These are phyloP conservation scores for Durio zibethinus DNA, from an alignment of 345 rosid species.

Conservation along the genomic window DNA sequence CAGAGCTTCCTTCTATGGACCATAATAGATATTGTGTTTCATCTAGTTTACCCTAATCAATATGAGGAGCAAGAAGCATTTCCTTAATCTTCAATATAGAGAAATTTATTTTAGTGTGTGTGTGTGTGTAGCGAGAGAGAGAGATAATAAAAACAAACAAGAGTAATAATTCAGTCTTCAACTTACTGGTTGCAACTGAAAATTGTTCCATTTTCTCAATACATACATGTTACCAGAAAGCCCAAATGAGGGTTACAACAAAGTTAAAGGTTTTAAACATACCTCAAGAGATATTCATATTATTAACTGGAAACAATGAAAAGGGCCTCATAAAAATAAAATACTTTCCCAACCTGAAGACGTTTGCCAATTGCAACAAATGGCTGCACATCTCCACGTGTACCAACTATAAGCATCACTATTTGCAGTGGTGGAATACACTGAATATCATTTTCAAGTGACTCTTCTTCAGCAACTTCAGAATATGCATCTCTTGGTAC, in stretches of 20 bases:
- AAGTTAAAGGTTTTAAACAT: background rate
- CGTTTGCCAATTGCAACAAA: slow-evolving; percentile 83
- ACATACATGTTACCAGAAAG: background rate
- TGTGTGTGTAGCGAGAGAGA: too few species aligned
- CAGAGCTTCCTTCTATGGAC: background rate
- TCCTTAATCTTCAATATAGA: background rate
- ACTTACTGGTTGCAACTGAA: background rate
- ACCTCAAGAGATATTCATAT: background rate
- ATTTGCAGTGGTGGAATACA: slow-evolving; percentile 74
- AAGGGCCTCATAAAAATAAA: background rate
- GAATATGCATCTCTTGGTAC: slow-evolving; percentile 29
- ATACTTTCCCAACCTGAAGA: slow-evolving; percentile 51
- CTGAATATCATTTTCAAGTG: slow-evolving; percentile 61
- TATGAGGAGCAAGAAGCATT: background rate
- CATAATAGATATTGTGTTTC: background rate
- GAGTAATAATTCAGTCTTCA: background rate
- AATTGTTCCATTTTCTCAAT: background rate
- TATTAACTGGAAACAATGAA: background rate
- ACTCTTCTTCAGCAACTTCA: slow-evolving; percentile 51
- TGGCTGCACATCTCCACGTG: slow-evolving; percentile 93
- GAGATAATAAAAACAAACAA: background rate
- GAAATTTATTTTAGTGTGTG: background rate
- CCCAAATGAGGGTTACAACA: background rate
- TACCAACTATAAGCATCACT: slow-evolving; percentile 66
- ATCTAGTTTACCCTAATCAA: background rate